Evolutionary conservation across 371 early-diverging fungal genomes (phyloP), one percentile per base, ranked within the genome.

Genomic region (Syncephalastrum monosporum): DNA sequence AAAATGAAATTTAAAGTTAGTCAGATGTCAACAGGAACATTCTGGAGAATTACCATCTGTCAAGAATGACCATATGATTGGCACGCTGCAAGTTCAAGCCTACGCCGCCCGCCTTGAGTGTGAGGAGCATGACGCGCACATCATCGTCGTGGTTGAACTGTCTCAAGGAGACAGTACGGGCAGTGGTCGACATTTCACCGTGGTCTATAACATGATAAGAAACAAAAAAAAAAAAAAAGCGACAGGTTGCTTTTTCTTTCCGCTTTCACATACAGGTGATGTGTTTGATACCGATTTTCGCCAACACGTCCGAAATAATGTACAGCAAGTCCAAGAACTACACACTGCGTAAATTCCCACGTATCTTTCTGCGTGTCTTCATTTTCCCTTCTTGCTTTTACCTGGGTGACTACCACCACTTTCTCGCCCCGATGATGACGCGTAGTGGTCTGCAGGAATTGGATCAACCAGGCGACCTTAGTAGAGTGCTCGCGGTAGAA

Each of bases 51-150:
- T 57, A 57, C 76, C 76, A 76, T 53, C 76, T 47, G 42, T 76
- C 76, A 23, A 76, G 45, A 54, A 76, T 68, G 38, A 76, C 69
- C 76, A 76, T 76, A 25, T 76, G 73, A 50, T 76, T 76, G 12
- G 76, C 76, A 47, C 69, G 55, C 47, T 76, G 76, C 13, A 76
- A 45, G 52, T 76, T 76, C 21, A 76, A 50, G 4, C 76, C 76
- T 15, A 71, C 67, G 38, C 76, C 76, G 52, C 76, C 76, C 8
- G 76, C 76, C 42, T 76, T 76, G 21, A 76, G 50, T 8, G 76
- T 71, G 55, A 76, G 64, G n/a, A 72, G 49, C 55, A 76, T 61
- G 10, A 76, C 65, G 45, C 73, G 42, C 10, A 57, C 48, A 19
- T 61, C 61, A 23, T 57, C 50, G 10, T 68, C 56, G 41, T 68